Conservation (phyloP, 176 grass and related monocot genomes). For the Oryza nivara region DNA sequence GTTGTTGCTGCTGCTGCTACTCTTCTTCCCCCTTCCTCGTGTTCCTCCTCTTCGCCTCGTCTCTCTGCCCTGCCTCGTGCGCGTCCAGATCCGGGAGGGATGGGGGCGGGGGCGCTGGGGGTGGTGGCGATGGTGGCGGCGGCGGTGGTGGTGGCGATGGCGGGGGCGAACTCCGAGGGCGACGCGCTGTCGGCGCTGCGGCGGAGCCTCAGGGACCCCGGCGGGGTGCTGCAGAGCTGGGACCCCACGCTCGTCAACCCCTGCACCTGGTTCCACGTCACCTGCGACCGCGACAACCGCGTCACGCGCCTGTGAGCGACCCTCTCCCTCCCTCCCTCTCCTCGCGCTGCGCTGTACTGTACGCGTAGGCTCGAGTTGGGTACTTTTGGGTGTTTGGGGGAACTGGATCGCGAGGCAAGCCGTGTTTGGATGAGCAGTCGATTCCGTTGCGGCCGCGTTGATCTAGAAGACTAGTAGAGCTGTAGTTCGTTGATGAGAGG, state of each 20-base stretch:
- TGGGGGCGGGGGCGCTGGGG: neutral
- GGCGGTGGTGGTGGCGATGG: conserved; percentile 30
- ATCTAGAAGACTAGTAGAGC: neutral
- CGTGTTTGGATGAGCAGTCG: neutral
- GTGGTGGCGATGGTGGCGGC: conserved; percentile 3
- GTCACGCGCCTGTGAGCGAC: conserved; percentile 72
- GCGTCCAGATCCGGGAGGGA: neutral
- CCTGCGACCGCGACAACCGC: conserved; percentile 76
- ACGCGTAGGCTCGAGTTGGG: neutral
- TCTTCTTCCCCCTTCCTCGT: neutral
- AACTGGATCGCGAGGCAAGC: neutral
- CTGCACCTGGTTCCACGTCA: conserved; percentile 99
- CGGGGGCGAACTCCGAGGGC: conserved; percentile 77
- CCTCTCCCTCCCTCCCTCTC: neutral
- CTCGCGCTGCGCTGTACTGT: neutral
- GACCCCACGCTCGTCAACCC: conserved; percentile 93
- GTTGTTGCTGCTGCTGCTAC: neutral
- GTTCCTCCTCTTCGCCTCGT: neutral
- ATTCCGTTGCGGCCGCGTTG: neutral
- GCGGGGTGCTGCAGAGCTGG: conserved; percentile 94
- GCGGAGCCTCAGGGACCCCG: conserved; percentile 79
- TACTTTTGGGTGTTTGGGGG: neutral
- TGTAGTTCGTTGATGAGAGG: neutral
- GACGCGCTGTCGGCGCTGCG: conserved; percentile 84
- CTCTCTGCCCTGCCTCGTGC: neutral